phyloP scores from a whole-genome alignment of 208 protist genomes.

The Crithidia sp. region DNA sequence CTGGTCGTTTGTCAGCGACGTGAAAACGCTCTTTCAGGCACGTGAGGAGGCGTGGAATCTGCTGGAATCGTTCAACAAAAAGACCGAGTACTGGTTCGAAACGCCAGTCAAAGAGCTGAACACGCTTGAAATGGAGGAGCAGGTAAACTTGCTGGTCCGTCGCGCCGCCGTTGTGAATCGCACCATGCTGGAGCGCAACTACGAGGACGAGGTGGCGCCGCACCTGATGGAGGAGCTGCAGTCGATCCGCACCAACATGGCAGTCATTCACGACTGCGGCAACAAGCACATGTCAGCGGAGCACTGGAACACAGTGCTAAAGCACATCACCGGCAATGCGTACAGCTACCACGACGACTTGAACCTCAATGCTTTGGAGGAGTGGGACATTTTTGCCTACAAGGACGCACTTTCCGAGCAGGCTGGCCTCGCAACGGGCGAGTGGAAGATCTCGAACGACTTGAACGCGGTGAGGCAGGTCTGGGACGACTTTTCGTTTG shows the following conservation, averaged over 20 bases:
- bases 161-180: conserved; percentile 70
- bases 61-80: conserved; percentile 83
- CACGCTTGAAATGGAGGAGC: conserved; percentile 82
- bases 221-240: conserved; percentile 85
- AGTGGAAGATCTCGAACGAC: conserved; percentile 93
- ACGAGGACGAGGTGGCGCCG: conserved; percentile 84
- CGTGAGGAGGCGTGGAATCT: conserved; percentile 86
- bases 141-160: conserved; percentile 82
- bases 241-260: conserved; percentile 76
- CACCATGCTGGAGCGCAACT: conserved; percentile 78
- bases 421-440: conserved; percentile 91
- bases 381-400: conserved; percentile 82
- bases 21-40: conserved; percentile 65
- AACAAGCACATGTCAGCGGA: conserved; percentile 92
- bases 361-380: conserved; percentile 81
- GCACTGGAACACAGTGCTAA: conserved; percentile 94
- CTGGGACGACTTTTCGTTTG: conserved; percentile 84
- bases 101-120: conserved; percentile 84
- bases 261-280: conserved; percentile 92
- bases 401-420: conserved; percentile 91
- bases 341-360: conserved; percentile 89
- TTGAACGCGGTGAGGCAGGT: conserved; percentile 87
- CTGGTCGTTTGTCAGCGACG: conserved; percentile 77
- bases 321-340: conserved; percentile 81
- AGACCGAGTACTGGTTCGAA: conserved; percentile 86